Conservation (phyloP, 768 basidiomycete species). For the Leucocoprinus birnbaumii region DNA sequence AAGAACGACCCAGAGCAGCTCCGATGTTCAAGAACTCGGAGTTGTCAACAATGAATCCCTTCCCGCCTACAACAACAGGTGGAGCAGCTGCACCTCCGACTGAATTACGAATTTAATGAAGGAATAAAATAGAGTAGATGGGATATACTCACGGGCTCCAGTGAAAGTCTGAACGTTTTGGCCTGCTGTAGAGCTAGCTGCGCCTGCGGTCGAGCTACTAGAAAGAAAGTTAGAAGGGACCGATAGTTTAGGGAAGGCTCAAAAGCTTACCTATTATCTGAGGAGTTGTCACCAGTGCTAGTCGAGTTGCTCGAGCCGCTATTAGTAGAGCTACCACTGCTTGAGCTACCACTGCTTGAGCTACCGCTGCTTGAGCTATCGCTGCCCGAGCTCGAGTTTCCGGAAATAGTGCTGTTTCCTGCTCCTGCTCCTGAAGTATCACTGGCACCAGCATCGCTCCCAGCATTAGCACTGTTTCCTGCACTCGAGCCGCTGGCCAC, state of each 20-base stretch:
- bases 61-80: conserved; percentile 39
- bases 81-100: conserved; percentile 45
- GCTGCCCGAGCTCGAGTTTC: neutral
- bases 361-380: conserved; percentile 19
- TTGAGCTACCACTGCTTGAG: conserved; percentile 21
- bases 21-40: conserved; percentile 45
- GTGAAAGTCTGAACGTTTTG: conserved; percentile 51
- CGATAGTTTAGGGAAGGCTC: neutral
- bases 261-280: conserved; percentile 11
- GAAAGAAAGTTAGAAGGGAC: neutral
- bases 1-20: conserved; percentile 53
- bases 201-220: conserved; percentile 1
- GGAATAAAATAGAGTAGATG: neutral
- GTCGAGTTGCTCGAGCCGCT: conserved; percentile 9
- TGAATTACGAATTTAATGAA: conserved; percentile 13
- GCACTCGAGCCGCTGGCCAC: conserved; percentile 28
- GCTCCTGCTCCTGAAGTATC: too few species aligned
- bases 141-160: conserved; percentile 35
- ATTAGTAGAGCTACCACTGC: conserved; percentile 24
- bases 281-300: neutral
- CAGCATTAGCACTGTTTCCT: neutral
- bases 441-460: too few species aligned
- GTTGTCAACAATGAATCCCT: conserved; percentile 44
- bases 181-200: conserved; percentile 18
- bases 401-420: too few species aligned